A percentile compares a stretch with the other conserved stretches of the same genome.
These are phyloP conservation scores for Pyrenophora tritici-repentis DNA, from an alignment of 2,329 filamentous ascomycete species.

Conservation along the genomic window DNA sequence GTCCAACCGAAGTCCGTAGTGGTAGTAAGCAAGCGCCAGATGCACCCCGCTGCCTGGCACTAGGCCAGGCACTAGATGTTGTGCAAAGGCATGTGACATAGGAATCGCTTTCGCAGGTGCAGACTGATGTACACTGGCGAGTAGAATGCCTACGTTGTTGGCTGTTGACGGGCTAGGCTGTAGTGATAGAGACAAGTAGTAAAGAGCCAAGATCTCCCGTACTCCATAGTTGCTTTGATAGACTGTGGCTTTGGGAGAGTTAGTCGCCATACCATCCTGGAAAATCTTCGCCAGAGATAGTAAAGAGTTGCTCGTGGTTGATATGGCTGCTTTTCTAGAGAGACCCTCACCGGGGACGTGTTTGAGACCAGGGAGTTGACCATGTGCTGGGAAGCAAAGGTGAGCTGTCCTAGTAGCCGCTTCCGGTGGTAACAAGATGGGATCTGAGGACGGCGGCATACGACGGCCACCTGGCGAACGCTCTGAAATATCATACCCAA, in stretches of 20 bases:
- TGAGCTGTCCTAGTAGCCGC: conserved; percentile 81
- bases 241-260: conserved; percentile 58
- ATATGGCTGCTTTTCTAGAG: conserved; percentile 78
- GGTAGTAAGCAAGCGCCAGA: conserved; percentile 89
- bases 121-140: conserved; percentile 89
- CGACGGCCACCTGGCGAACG: conserved; percentile 40
- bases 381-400: conserved; percentile 76
- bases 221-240: conserved; percentile 74
- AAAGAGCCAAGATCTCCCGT: conserved; percentile 89
- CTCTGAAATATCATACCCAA: conserved; percentile 53
- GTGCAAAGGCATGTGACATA: conserved; percentile 44
- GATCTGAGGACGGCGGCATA: conserved; percentile 54
- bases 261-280: conserved; percentile 89
- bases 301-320: conserved; percentile 93
- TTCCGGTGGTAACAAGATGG: conserved; percentile 81
- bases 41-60: conserved; percentile 83
- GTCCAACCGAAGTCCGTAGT: conserved; percentile 88
- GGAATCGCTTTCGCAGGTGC: conserved; percentile 50
- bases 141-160: conserved; percentile 95
- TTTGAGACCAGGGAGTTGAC: conserved; percentile 78
- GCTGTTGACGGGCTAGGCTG: conserved; percentile 97
- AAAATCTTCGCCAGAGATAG: conserved; percentile 97
- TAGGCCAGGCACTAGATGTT: conserved; percentile 71
- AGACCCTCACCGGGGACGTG: conserved; percentile 69
- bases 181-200: conserved; percentile 91